Evolutionary conservation across 805 yeast species (phyloP), one percentile per base, ranked within the genome.

Genomic region (Suhomyces prunicola): DNA sequence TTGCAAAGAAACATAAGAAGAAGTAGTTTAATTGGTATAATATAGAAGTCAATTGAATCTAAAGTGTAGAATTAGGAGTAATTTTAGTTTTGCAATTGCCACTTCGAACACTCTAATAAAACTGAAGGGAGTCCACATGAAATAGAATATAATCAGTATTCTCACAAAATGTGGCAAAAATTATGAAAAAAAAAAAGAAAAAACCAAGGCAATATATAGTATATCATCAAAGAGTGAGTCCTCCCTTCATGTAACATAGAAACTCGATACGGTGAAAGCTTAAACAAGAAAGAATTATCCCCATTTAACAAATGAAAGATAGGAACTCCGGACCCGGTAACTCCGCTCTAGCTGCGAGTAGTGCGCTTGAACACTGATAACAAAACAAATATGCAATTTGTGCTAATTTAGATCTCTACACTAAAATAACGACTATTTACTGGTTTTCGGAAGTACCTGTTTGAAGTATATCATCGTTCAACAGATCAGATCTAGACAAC

Each of bases 1-100:
- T 92, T 60, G 88, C 90, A 24, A 94, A 92, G 81, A 90, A 89
- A 77, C 79, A 86, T 65, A 88, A 83, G 73, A 87, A 87, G 69
- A 74, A 69, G 31, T 42, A 39, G 42, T 19, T 42, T 19, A 39
- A 12, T 19, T 39, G 24, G 42, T 19, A 17, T 39, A 39, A 39
- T 39, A 17, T 39, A 39, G 42, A 39, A 39, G 42, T 17, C 24
- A 39, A 4, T 39, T 17, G n/a, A n/a, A 39, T 19, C 42, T 19
- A 15, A n/a, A 39, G 6, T 39, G 24, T 39, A 39, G 24, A 9
- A 8, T 1, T 9, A 6, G 6, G 6, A 24, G 26, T 24, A 6
- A 6, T 6, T 6, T 24, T 24, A 2, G 4, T 6, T 24, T 6
- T 6, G 8, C 26, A 24, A 24, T 24, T 6, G 6, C 26, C 4